These are phyloP conservation scores for Streptanthus diversifolius DNA, from an alignment of 345 rosid genomes.

Conservation along the genomic window DNA sequence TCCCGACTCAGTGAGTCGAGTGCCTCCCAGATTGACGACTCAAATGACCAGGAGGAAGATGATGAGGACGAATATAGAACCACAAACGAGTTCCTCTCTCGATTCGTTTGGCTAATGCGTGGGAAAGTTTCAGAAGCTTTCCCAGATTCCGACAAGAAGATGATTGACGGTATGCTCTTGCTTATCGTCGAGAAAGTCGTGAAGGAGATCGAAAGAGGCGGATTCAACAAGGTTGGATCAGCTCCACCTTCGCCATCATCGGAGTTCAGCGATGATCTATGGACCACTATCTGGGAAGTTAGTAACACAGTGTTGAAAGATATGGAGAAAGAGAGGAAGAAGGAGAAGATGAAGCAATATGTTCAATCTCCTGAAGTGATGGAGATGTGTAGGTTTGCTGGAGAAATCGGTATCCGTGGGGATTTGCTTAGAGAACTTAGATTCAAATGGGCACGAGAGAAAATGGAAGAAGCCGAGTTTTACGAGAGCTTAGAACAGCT, in stretches of 20 bases:
- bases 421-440: slow-evolving; percentile 85
- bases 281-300: slow-evolving; percentile 81
- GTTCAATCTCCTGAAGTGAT: slow-evolving; percentile 68
- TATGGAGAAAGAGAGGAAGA: slow-evolving; percentile 76
- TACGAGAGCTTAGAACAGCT: slow-evolving; percentile 47
- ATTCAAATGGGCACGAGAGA: slow-evolving; percentile 83
- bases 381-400: slow-evolving; percentile 87
- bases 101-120: slow-evolving; percentile 80
- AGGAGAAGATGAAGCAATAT: slow-evolving; percentile 76
- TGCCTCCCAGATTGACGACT: slow-evolving; percentile 25
- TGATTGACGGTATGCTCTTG: slow-evolving; percentile 69
- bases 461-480: slow-evolving; percentile 84
- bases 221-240: slow-evolving; percentile 41
- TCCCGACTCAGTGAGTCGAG: slow-evolving; percentile 27
- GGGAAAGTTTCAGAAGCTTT: slow-evolving; percentile 59
- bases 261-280: slow-evolving; percentile 71
- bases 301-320: slow-evolving; percentile 73
- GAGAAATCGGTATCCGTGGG: slow-evolving; percentile 84
- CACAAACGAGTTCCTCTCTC: slow-evolving; percentile 71
- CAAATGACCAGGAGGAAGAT: slow-evolving; percentile 50
- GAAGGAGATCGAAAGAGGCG: slow-evolving; percentile 65
- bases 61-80: slow-evolving; percentile 51
- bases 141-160: slow-evolving; percentile 55
- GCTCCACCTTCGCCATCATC: slow-evolving; percentile 27
- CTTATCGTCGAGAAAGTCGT: slow-evolving; percentile 67